Base-by-base conservation (phyloP, 2,329 filamentous ascomycete species). In the Fusarium pseudograminearum region DNA sequence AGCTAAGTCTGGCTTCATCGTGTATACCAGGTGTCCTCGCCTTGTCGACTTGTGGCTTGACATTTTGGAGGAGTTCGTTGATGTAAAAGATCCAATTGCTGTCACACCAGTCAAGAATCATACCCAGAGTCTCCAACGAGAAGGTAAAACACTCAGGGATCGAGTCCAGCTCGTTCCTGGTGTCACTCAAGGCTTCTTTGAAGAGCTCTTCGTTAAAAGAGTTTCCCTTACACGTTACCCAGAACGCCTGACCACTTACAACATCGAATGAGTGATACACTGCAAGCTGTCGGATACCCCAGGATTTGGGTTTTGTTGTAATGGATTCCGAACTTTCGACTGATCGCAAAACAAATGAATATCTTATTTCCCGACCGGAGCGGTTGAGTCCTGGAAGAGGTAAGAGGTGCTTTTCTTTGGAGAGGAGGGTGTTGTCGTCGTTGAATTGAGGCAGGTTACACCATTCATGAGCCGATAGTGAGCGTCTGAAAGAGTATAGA, bases 181-280 rank as follows among this genome's bases (percentile, higher is more conserved):
- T 53, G 41, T 55, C 22, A 1, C 14, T 8, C 11, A 70, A 26
- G 5, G 50, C 38, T 8, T 70, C 59, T 5, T 18, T 16, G 14
- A 71, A 54, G 0, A 30, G 18, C 2, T 52, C 31, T 15, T 71
- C 64, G 2, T 60, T 61, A 1, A 59, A 3, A 2, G 54, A 18
- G 10, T 71, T 71, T 1, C 56, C 67, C 16, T 71, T 71, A 0
- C 60, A 61, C 1, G 65, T 71, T 2, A 71, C 9, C 67, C 67
- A 71, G 0, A 57, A 10, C 3, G 51, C 31, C 6, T 52, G 53
- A 0, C 69, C 69, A 3, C 22, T 71, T 0, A 52, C 7, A 1
- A 69, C 45, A 4, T 71, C 69, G 16, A 71, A 71, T 0, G 60
- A 71, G 46, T 69, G 69, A 15, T 71, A 69, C 3, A 69, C 57